Percentiles rank a stretch among this genome's conserved stretches.
phyloP scores from a whole-genome alignment of 2,329 filamentous ascomycete species.

The Colletotrichum sidae region DNA sequence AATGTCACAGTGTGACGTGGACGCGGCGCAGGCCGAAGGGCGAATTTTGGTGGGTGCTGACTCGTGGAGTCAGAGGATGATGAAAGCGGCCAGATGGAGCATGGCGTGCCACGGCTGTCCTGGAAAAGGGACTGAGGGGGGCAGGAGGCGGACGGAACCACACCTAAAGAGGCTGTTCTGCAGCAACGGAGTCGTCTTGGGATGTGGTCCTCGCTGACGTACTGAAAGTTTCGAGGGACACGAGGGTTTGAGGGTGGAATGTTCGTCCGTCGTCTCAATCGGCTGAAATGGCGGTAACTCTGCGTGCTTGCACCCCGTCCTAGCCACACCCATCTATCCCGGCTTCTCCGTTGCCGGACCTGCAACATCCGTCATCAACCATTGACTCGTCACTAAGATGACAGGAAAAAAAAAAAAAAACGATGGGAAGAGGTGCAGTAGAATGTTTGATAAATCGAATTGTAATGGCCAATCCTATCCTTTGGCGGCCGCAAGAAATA shows the following conservation, averaged over 20 bases:
- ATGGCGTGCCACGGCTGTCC: constrained; percentile 21
- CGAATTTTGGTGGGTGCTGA: constrained; percentile 8
- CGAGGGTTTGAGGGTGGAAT: constrained; percentile 9
- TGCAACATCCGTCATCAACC: not conserved
- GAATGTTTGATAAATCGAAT: constrained; percentile 8
- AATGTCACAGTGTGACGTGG: constrained; percentile 25
- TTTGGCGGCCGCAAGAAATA: constrained; percentile 26
- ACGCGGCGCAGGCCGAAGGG: constrained; percentile 12
- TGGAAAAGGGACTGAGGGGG: not conserved
- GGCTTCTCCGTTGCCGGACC: constrained; percentile 19
- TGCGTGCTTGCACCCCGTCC: constrained; percentile 4
- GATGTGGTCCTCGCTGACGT: not conserved
- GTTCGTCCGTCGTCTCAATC: constrained; percentile 28
- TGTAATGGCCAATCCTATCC: constrained; percentile 20
- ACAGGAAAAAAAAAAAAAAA: not conserved
- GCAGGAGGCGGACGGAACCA: constrained; percentile 9
- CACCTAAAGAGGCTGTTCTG: not conserved
- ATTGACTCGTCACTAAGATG: not conserved
- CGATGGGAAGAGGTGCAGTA: not conserved
- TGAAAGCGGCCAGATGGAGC: constrained; percentile 30
- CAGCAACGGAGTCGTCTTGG: not conserved
- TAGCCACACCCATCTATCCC: not conserved
- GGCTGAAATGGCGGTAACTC: constrained; percentile 27
- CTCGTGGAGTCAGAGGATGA: constrained; percentile 29
- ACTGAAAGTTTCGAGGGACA: constrained; percentile 11